Base-by-base conservation (phyloP, 306 rosid genomes). In the Begonia fuchsioides region DNA sequence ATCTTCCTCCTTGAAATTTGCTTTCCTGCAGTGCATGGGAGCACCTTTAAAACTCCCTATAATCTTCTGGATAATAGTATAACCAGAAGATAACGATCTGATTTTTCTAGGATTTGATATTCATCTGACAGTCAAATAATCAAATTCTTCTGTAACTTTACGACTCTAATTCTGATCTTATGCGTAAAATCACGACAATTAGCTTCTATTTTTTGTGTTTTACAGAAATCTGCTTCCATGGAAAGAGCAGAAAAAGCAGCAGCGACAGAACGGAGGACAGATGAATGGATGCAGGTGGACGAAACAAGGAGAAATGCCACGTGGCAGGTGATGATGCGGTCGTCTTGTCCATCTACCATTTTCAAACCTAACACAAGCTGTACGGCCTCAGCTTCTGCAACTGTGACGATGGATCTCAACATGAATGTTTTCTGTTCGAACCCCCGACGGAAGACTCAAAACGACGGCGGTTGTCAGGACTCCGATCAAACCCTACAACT, bases 281-380 rank as follows among this genome's bases (percentile, higher is more conserved):
- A 77, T 57, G 93, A 77, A 67, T 75, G 93, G 84, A 51, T 69
- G 73, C 95, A 66, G 70, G 73, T 85, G 69, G 76, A 67, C 51
- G 79, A 75, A 43, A 79, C 61, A 54, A 77, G 72, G 68, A 75
- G 77, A 84, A 85, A 80, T 85, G 93, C 87, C 93, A 85, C 82
- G 69, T 81, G 92, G 93, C 95, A 81, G 10, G 35, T 26, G 35
- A 68, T 61, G 75, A 80, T 77, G 79, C 84, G 72, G 65, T 47
- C 68, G 62, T 63, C 88, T 39, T 68, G 70, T 77, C 66, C 62
- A 39, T 15, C 71, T 61, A 13, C 47, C n/a, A 39, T 35, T n/a
- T n/a, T n/a, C 38, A 1, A 26, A 26, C 35, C 18, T 18, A 18
- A 52, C 19, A 3, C 63, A 6, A 12, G 39, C 41, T 8, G 18